Base-by-base conservation (phyloP, 2,329 filamentous ascomycete species). In the Colletotrichum musae region DNA sequence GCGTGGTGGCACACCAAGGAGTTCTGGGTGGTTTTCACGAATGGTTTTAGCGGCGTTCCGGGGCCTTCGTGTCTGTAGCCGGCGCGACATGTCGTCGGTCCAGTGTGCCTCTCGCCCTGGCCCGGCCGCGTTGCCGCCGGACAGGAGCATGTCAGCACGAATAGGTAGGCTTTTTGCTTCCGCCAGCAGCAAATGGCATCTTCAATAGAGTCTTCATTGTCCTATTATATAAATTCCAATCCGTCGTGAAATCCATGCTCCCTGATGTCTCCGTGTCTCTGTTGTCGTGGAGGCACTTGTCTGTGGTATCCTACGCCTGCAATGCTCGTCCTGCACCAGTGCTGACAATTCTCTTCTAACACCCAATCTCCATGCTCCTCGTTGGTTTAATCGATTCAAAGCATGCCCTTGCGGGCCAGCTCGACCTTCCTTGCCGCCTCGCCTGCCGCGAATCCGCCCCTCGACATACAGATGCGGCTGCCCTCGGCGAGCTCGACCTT, bases 391-490 rank as follows among this genome's bases (percentile, higher is more conserved):
- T 36, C 2, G 2, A 7, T 36, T 83, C 75, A 95, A 61, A 96
- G 79, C 79, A 95, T 74, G 1, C 93, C 93, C 82, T 95, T 95
- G 76, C 93, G 86, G 3, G 93, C 93, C 75, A 95, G 80, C 79
- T 95, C 93, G 59, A 96, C 86, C 84, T 95, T 95, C 77, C 91
- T 86, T 70, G 87, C 86, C 16, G 92, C 89, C 80, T 94, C 93
- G 12, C 91, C 92, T 1, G 84, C 85, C 76, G 90, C 91, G 82
- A 91, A 94, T 0, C 93, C 93, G 2, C 93, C 92, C 76, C 91
- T 94, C 52, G 90, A 93, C 1, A 92, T 85, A 76, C 93, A 96
- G 54, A 94, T 84, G 48, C 92, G 88, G 73, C 90, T 89, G 0
- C 93, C 93, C 4, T 95, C 92, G 5, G 86, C 89, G 36, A 91